phyloP scores from a whole-genome alignment of 2,329 filamentous ascomycete genomes.

The Xylariaceae sp. region DNA sequence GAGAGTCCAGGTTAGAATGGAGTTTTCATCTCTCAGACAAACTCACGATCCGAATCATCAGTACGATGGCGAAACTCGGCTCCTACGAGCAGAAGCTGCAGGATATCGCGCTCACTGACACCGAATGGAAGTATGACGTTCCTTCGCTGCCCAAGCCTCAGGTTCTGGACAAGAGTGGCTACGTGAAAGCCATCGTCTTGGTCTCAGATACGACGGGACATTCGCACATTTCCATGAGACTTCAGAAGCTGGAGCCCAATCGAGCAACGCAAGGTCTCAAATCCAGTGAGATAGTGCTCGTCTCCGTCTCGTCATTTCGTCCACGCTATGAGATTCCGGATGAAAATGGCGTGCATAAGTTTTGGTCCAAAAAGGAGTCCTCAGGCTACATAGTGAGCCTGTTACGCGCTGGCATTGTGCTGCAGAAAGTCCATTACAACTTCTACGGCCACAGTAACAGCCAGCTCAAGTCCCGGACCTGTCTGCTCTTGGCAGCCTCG shows the following conservation, averaged over 20 bases:
- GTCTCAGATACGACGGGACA: background rate
- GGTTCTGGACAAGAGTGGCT: slow-evolving; percentile 2
- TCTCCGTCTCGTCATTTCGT: slow-evolving; percentile 6
- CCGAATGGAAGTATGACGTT: slow-evolving; percentile 7
- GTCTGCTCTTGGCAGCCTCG: slow-evolving; percentile 4
- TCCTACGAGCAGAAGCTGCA: slow-evolving; percentile 7
- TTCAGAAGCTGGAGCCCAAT: slow-evolving; percentile 5
- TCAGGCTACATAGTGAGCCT: slow-evolving; percentile 1
- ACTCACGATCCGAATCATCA: background rate
- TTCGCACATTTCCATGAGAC: slow-evolving; percentile 3
- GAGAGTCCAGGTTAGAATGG: background rate
- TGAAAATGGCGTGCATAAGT: slow-evolving; percentile 2
- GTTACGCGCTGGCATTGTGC: slow-evolving; percentile 2
- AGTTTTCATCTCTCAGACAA: background rate
- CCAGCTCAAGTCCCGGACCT: slow-evolving; percentile 7
- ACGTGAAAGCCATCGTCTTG: slow-evolving; percentile 4
- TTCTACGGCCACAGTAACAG: slow-evolving; percentile 12
- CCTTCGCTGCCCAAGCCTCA: background rate
- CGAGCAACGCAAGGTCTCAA: slow-evolving; percentile 3
- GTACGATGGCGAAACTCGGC: slow-evolving; percentile 3
- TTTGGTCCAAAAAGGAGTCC: slow-evolving; percentile 8
- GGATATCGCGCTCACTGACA: slow-evolving; percentile 6
- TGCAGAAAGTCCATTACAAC: slow-evolving; percentile 6
- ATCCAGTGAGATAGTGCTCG: background rate
- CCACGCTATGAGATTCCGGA: slow-evolving; percentile 5